Percentiles rank a stretch among this genome's conserved stretches.
Evolutionary conservation across 495 filamentous ascomycete genomes (phyloP).

Genomic region (Penicillium arizonense): DNA sequence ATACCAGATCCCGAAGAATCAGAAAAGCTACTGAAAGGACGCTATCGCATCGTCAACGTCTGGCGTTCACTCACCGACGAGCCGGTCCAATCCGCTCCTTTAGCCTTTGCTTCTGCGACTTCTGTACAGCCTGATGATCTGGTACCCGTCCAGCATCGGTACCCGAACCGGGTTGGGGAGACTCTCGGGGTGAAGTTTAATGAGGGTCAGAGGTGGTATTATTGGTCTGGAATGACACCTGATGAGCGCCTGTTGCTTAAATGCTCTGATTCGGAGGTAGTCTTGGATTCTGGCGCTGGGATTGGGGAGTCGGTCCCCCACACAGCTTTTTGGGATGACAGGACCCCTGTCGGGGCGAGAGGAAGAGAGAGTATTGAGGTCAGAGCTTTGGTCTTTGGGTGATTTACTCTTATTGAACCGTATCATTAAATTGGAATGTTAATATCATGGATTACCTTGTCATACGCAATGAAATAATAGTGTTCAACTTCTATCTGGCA

Average conservation of each 20-base stretch:
- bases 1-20: slow-evolving; percentile 55
- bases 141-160: slow-evolving; percentile 71
- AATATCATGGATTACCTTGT: neutral
- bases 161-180: slow-evolving; percentile 69
- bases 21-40: slow-evolving; percentile 51
- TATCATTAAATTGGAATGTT: neutral
- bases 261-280: slow-evolving; percentile 62
- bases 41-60: slow-evolving; percentile 84
- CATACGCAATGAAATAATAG: no score
- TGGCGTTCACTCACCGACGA: slow-evolving; percentile 72
- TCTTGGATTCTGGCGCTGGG: slow-evolving; percentile 43
- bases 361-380: slow-evolving; percentile 84
- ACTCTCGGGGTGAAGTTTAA: slow-evolving; percentile 70
- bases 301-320: slow-evolving; percentile 72
- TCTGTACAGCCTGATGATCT: slow-evolving; percentile 59
- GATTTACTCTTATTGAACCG: slow-evolving; percentile 7
- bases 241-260: slow-evolving; percentile 76
- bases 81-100: slow-evolving; percentile 66
- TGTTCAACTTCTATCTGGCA: neutral
- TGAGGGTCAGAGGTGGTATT: slow-evolving; percentile 66
- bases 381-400: slow-evolving; percentile 80
- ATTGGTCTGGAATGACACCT: slow-evolving; percentile 73
- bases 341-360: slow-evolving; percentile 57
- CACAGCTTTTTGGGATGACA: slow-evolving; percentile 75
- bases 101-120: slow-evolving; percentile 66